Conservation (phyloP, 371 early-diverging fungal genomes). For the Blastocladiella emersonii region DNA sequence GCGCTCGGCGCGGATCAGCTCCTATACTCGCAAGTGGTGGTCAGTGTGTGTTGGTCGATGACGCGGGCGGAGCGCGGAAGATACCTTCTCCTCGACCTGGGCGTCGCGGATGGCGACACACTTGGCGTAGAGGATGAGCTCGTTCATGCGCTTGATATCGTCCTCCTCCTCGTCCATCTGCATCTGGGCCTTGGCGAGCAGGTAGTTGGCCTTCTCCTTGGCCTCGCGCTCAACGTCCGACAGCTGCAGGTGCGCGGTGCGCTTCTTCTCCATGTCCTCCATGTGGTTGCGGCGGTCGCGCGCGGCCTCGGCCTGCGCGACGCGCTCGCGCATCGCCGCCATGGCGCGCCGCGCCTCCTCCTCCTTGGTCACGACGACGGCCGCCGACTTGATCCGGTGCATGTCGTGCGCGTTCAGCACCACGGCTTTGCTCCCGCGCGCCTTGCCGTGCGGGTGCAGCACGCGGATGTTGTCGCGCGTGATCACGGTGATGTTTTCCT, state of each 20-base stretch:
- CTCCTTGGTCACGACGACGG: conserved; percentile 2
- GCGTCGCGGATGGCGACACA: conserved; percentile 39
- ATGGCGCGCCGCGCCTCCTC: neutral
- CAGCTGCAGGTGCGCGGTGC: neutral
- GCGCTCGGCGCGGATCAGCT: conserved; percentile 23
- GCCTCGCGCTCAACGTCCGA: conserved; percentile 1
- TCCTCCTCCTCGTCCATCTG: conserved; percentile 43
- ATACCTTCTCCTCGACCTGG: conserved; percentile 32
- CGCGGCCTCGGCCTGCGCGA: neutral
- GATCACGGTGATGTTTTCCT: conserved; percentile 4
- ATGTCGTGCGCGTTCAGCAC: neutral
- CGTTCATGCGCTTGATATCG: conserved; percentile 42
- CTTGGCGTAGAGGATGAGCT: conserved; percentile 41
- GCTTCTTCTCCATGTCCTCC: neutral
- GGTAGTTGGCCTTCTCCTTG: conserved; percentile 27
- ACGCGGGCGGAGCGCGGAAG: no score
- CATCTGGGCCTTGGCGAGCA: conserved; percentile 33
- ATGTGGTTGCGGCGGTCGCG: neutral
- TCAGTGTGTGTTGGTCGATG: neutral
- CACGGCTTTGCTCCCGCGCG: neutral
- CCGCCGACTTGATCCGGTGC: neutral
- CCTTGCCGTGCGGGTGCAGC: conserved; percentile 1
- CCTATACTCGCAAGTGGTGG: no score
- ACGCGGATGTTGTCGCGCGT: conserved; percentile 6
- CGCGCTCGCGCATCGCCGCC: neutral